phyloP scores from a whole-genome alignment of 495 filamentous ascomycete genomes.

The Xylaria acuta region DNA sequence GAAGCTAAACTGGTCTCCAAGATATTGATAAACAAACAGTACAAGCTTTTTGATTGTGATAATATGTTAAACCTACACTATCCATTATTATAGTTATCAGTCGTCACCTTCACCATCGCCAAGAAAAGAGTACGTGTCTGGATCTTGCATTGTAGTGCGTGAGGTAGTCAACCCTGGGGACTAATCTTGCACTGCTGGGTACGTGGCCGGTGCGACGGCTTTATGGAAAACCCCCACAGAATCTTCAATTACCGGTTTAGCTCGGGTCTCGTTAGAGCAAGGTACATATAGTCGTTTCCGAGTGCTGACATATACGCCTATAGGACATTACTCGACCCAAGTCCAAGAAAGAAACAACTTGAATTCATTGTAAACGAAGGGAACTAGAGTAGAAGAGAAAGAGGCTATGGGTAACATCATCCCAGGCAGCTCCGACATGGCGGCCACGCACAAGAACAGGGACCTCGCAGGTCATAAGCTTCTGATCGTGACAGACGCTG shows the following conservation, averaged over 20 bases:
- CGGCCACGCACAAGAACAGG: conserved; percentile 43
- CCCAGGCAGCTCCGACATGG: conserved; percentile 6
- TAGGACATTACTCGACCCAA: background rate
- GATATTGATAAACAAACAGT: background rate
- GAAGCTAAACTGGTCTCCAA: background rate
- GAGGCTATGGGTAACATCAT: conserved; percentile 6
- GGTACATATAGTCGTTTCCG: background rate
- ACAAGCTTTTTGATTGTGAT: background rate
- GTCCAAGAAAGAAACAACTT: background rate
- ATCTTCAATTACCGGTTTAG: background rate
- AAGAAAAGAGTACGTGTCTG: background rate
- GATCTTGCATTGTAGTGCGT: background rate
- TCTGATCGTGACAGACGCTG: conserved; percentile 54
- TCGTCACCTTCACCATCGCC: background rate
- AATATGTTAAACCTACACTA: background rate
- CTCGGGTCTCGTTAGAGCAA: background rate
- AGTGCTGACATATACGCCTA: background rate
- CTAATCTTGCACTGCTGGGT: background rate
- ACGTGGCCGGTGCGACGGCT: background rate
- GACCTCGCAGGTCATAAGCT: conserved; percentile 53
- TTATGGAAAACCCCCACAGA: background rate
- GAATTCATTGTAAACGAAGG: background rate
- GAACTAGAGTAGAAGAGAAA: background rate
- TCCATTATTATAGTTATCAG: background rate
- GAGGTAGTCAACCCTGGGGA: background rate